phyloP scores from a whole-genome alignment of 176 grass and related monocot genomes.

The Zizania latifolia region DNA sequence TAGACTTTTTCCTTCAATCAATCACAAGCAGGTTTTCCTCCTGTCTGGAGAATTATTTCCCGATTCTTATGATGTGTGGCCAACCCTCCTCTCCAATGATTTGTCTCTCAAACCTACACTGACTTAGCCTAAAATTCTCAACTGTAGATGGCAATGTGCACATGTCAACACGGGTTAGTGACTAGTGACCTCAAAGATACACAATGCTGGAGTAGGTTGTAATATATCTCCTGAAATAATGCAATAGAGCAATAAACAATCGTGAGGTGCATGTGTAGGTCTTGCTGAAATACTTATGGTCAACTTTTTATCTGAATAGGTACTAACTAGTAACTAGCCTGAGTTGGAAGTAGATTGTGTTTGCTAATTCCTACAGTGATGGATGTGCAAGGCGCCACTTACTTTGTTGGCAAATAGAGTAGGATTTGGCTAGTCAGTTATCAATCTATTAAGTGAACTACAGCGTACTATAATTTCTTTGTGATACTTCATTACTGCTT shows the following conservation, averaged over 20 bases:
- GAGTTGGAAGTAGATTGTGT: background rate
- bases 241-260: background rate
- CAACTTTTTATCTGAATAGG: background rate
- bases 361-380: background rate
- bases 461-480: background rate
- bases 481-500: background rate
- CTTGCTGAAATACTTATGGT: background rate
- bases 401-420: constrained; percentile 11
- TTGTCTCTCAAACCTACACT: background rate
- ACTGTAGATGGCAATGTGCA: background rate
- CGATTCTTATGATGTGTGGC: background rate
- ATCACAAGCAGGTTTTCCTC: constrained; percentile 78
- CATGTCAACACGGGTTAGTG: background rate
- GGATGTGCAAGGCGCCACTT: background rate
- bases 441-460: background rate
- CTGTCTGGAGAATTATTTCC: background rate
- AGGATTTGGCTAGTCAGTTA: background rate
- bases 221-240: constrained; percentile 4
- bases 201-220: background rate
- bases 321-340: background rate
- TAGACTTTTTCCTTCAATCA: too few species aligned
- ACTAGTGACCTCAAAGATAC: background rate
- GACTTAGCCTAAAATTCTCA: background rate
- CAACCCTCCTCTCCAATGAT: background rate
- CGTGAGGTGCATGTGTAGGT: background rate